phyloP scores from a whole-genome alignment of 148 eudicot species.

The Limonium bicolor region DNA sequence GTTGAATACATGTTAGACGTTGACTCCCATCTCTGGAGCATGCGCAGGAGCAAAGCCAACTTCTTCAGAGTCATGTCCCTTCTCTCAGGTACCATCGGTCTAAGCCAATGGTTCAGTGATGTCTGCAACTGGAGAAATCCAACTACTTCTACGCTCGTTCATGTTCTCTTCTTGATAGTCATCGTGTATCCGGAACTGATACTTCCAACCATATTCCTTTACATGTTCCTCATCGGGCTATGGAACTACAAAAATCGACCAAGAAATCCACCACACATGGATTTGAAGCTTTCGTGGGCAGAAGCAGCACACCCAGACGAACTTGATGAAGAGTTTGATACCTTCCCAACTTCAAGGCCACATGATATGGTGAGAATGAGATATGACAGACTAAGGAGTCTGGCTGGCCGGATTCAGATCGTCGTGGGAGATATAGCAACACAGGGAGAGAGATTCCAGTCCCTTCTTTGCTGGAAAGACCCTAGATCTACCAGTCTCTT shows the following conservation, averaged over 20 bases:
- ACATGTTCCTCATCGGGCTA: conserved; percentile 10
- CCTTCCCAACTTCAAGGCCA: conserved; percentile 4
- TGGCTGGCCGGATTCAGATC: too few relatives aligned
- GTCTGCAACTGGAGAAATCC: conserved; percentile 12
- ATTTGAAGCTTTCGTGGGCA: conserved; percentile 8
- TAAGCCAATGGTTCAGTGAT: conserved; percentile 6
- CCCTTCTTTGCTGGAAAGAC: too few relatives aligned
- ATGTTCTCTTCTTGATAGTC: conserved; percentile 9
- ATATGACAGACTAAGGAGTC: too few relatives aligned
- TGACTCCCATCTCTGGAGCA: conserved; percentile 10
- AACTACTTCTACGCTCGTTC: conserved; percentile 7
- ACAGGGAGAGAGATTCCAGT: too few relatives aligned
- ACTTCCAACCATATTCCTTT: conserved; percentile 10
- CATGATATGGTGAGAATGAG: conserved; percentile 9
- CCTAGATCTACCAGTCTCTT: too few relatives aligned
- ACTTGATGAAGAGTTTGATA: conserved; percentile 11
- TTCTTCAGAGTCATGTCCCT: conserved; percentile 13
- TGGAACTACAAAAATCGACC: conserved; percentile 10
- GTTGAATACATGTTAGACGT: conserved; percentile 12
- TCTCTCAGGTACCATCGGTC: conserved; percentile 1
- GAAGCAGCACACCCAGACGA: conserved; percentile 9
- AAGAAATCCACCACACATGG: conserved; percentile 10
- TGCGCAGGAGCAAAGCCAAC: conserved; percentile 13
- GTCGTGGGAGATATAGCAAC: too few relatives aligned
- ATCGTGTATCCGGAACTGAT: conserved; percentile 11